Evolutionary conservation across 1,284 basidiomycete species (phyloP).

Genomic region (Malassezia nana): DNA sequence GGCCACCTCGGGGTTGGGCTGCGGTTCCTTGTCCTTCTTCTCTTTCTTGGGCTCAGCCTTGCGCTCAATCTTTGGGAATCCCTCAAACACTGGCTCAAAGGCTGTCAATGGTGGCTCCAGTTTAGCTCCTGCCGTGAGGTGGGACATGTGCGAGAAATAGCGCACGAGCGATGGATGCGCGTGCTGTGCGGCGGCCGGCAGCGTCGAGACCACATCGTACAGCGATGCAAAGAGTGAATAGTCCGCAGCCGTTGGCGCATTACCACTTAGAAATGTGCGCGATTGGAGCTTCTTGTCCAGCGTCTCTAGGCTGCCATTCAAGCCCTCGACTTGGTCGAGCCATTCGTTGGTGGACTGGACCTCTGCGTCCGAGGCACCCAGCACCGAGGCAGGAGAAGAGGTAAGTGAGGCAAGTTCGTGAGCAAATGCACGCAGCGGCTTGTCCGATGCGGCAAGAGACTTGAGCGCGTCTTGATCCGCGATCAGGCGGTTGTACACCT

Average conservation of each 20-base stretch:
- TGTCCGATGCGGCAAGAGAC: background rate
- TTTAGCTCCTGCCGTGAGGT: slow-evolving; percentile 16
- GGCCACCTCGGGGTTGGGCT: slow-evolving; percentile 6
- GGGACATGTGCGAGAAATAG: slow-evolving; percentile 44
- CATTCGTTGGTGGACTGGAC: slow-evolving; percentile 3
- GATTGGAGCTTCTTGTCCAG: slow-evolving; percentile 32
- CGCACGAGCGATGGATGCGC: slow-evolving; percentile 39
- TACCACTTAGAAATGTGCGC: slow-evolving; percentile 33
- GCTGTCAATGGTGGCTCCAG: slow-evolving; percentile 20
- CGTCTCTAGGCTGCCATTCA: slow-evolving; percentile 23
- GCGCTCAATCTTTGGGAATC: slow-evolving; percentile 40
- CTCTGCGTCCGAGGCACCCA: slow-evolving; percentile 10
- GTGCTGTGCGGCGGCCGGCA: slow-evolving; percentile 37
- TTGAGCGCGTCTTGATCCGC: slow-evolving; percentile 6
- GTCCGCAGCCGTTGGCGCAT: slow-evolving; percentile 41
- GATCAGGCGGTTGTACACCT: slow-evolving; percentile 14
- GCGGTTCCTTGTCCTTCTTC: slow-evolving; percentile 15
- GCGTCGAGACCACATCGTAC: slow-evolving; percentile 35
- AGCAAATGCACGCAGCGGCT: slow-evolving; percentile 11
- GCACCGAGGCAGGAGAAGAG: slow-evolving; percentile 4
- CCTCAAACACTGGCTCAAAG: slow-evolving; percentile 40
- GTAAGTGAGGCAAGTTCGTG: slow-evolving; percentile 14
- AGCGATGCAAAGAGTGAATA: slow-evolving; percentile 42
- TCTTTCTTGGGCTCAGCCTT: slow-evolving; percentile 13
- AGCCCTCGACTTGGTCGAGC: slow-evolving; percentile 25